phyloP scores from a whole-genome alignment of 176 grass and related monocot genomes.

The Cocos nucifera region DNA sequence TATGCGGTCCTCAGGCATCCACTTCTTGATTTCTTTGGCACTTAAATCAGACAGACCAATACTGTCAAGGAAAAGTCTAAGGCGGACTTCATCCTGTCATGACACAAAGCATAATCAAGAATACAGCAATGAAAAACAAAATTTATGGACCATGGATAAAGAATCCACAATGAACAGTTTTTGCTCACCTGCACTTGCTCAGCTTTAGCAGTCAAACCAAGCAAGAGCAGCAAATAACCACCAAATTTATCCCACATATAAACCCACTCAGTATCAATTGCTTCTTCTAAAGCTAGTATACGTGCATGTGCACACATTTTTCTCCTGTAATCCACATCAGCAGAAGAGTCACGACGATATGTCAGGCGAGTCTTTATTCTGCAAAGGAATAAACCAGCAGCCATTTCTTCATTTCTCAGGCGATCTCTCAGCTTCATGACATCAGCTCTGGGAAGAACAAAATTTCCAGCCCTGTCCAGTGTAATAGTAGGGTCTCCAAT shows the following conservation, averaged over 20 bases:
- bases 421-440: conserved; percentile 97
- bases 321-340: conserved; percentile 67
- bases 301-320: conserved; percentile 99
- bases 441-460: conserved; percentile 97
- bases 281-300: conserved; percentile 95
- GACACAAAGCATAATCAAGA: conserved; percentile 21
- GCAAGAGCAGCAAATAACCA: conserved; percentile 95
- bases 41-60: conserved; percentile 97
- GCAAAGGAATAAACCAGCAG: conserved; percentile 71
- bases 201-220: conserved; percentile 97
- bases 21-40: conserved; percentile 99
- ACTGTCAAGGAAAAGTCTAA: conserved; percentile 96
- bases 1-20: conserved; percentile 94
- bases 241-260: conserved; percentile 99
- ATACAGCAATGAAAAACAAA: conserved; percentile 4
- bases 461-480: conserved; percentile 92
- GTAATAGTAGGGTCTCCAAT: conserved; percentile 92
- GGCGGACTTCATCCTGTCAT: conserved; percentile 93
- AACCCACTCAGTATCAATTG: conserved; percentile 99
- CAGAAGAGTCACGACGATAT: conserved; percentile 42
- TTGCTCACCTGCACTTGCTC: conserved; percentile 81
- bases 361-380: conserved; percentile 55
- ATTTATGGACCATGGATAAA: conserved; percentile 12
- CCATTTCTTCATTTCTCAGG: conserved; percentile 82
- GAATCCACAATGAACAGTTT: neutral